These are phyloP conservation scores for Exophiala sp. DNA, from an alignment of 2,329 filamentous ascomycete species.

Conservation along the genomic window DNA sequence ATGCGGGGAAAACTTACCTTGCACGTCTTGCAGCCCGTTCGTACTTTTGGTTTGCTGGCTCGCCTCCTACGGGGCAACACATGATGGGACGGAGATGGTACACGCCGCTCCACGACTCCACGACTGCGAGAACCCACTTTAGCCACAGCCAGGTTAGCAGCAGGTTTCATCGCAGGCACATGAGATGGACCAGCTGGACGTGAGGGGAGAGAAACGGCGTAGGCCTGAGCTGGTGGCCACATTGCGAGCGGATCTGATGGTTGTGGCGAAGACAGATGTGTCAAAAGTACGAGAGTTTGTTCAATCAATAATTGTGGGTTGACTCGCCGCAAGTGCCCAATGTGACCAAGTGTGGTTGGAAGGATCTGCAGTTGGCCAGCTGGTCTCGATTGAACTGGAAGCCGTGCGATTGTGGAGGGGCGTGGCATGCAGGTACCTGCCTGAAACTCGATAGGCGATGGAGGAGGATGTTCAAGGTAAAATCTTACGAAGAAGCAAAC, in stretches of 20 bases:
- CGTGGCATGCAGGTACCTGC: constrained; percentile 18
- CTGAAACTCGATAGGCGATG: constrained; percentile 3
- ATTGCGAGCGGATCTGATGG: constrained; percentile 8
- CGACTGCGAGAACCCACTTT: too few relatives aligned
- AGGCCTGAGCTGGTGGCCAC: constrained; percentile 13
- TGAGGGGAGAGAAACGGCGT: constrained; percentile 9
- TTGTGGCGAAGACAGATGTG: constrained; percentile 12
- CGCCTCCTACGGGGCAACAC: constrained; percentile 18
- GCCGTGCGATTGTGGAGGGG: constrained; percentile 6
- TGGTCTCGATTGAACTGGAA: constrained; percentile 3
- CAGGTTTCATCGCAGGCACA: too few relatives aligned
- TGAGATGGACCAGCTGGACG: too few relatives aligned
- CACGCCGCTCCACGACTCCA: too few relatives aligned
- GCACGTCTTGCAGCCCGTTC: constrained; percentile 29
- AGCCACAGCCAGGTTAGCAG: too few relatives aligned
- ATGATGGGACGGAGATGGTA: constrained; percentile 1
- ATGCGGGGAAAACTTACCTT: constrained; percentile 18
- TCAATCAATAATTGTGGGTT: neutral
- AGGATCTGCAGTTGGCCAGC: constrained; percentile 13
- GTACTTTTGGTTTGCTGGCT: constrained; percentile 28
- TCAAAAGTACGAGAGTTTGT: constrained; percentile 22
- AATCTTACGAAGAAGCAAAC: constrained; percentile 21
- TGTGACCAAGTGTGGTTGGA: constrained; percentile 12
- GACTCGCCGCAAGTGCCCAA: constrained; percentile 4
- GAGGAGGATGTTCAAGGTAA: constrained; percentile 12